A percentile compares a stretch with the other conserved stretches of the same genome.
Evolutionary conservation across 2,329 filamentous ascomycete genomes (phyloP).

Genomic region (Calonectria henricotiae): DNA sequence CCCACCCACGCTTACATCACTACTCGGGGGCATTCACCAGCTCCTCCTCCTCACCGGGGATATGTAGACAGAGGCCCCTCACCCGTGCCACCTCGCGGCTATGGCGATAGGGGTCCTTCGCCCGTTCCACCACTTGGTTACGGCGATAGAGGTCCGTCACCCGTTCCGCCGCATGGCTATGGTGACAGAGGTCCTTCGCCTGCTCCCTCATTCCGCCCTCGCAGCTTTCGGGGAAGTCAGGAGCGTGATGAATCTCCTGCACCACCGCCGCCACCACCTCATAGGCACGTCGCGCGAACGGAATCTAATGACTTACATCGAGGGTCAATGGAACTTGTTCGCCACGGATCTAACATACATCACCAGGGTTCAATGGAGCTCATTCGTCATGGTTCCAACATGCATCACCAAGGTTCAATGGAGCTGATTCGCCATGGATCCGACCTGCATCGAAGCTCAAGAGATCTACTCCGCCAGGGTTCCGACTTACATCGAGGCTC

Average conservation of each 20-base stretch:
- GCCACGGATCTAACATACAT: slow-evolving; percentile 54
- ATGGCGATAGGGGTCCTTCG: slow-evolving; percentile 57
- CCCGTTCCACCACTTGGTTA: slow-evolving; percentile 53
- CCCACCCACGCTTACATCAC: slow-evolving; percentile 50
- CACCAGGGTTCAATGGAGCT: slow-evolving; percentile 46
- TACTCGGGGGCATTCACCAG: slow-evolving; percentile 52
- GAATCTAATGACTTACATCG: slow-evolving; percentile 60
- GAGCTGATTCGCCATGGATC: slow-evolving; percentile 58
- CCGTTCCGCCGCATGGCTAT: slow-evolving; percentile 54
- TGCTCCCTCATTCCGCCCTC: slow-evolving; percentile 56
- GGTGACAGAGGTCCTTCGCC: slow-evolving; percentile 56
- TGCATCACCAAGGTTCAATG: slow-evolving; percentile 54
- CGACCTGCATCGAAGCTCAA: slow-evolving; percentile 36
- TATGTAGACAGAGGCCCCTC: slow-evolving; percentile 56
- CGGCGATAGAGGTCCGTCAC: slow-evolving; percentile 52
- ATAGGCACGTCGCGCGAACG: slow-evolving; percentile 74
- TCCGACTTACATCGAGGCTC: slow-evolving; percentile 56
- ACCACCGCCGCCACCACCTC: slow-evolving; percentile 87
- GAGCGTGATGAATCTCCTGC: slow-evolving; percentile 75
- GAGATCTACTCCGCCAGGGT: slow-evolving; percentile 57
- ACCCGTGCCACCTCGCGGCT: slow-evolving; percentile 49
- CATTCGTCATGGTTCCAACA: slow-evolving; percentile 58
- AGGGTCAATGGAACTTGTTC: slow-evolving; percentile 54
- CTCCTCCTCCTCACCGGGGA: slow-evolving; percentile 48
- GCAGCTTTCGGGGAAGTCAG: slow-evolving; percentile 48